phyloP scores from a whole-genome alignment of 2,329 filamentous ascomycete species.

The Nakataea oryzae region DNA sequence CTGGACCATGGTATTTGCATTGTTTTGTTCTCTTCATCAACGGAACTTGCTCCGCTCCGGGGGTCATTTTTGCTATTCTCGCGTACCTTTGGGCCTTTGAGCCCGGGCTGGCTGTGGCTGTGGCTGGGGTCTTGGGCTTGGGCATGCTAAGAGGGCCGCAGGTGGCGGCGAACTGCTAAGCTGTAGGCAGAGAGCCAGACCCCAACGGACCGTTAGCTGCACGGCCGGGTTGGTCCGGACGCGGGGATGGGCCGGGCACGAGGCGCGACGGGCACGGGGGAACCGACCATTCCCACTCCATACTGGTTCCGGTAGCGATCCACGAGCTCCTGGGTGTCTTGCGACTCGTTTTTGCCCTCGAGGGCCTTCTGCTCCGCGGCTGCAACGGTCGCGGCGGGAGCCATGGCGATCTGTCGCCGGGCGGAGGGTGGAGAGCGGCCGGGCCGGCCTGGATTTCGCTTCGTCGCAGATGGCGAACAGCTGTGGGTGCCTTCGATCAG shows the following conservation, averaged over 20 bases:
- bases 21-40: background rate
- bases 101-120: background rate
- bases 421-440: background rate
- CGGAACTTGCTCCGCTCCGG: background rate
- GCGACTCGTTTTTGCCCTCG: slow-evolving; percentile 24
- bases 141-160: background rate
- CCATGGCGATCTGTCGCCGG: slow-evolving; percentile 5
- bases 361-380: slow-evolving; percentile 16
- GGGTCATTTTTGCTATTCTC: too few relatives aligned
- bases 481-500: background rate
- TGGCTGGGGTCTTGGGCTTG: background rate
- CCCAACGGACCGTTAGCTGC: background rate
- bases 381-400: slow-evolving; percentile 12
- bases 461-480: background rate
- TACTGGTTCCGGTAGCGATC: slow-evolving; percentile 26
- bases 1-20: background rate
- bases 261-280: background rate
- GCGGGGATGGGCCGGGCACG: background rate
- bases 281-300: slow-evolving; percentile 28
- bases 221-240: background rate
- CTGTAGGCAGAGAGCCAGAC: too few relatives aligned
- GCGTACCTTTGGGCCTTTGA: background rate
- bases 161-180: background rate
- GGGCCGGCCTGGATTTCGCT: background rate
- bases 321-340: slow-evolving; percentile 32